These are phyloP conservation scores for Linnemannia hyalina DNA, from an alignment of 192 early-diverging fungal species.

Conservation along the genomic window DNA sequence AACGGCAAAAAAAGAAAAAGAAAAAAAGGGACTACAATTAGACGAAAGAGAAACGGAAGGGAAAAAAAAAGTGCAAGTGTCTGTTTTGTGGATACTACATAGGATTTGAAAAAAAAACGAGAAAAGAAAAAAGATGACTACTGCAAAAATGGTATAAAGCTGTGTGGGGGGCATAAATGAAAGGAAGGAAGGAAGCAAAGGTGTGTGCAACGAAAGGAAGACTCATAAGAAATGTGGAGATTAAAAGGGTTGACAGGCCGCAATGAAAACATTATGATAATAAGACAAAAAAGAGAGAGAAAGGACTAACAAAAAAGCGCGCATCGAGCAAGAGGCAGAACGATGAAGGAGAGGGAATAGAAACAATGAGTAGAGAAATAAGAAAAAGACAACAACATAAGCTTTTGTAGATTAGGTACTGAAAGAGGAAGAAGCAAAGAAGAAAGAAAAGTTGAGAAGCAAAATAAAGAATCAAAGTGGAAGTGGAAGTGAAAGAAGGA, in stretches of 20 bases:
- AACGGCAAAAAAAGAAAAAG: background rate
- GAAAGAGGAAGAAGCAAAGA: constrained; percentile 4
- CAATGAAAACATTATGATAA: constrained; percentile 8
- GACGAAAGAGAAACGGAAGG: background rate
- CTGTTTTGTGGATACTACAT: background rate
- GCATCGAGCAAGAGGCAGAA: background rate
- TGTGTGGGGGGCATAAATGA: background rate
- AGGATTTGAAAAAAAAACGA: background rate
- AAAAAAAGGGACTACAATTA: background rate
- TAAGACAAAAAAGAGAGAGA: background rate
- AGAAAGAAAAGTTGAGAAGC: background rate
- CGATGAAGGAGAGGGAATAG: background rate
- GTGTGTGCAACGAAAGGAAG: background rate
- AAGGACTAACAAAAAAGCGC: background rate
- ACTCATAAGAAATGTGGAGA: background rate
- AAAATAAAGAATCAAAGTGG: constrained; percentile 1
- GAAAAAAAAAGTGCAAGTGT: background rate
- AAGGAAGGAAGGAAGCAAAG: background rate
- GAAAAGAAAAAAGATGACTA: background rate
- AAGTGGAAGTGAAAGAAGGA: background rate
- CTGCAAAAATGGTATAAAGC: background rate
- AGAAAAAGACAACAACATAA: background rate
- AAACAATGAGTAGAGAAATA: background rate
- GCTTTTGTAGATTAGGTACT: constrained; percentile 22
- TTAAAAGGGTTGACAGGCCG: background rate